These are phyloP conservation scores for Colletotrichum spaethianum DNA, from an alignment of 2,329 filamentous ascomycete species.

Conservation along the genomic window DNA sequence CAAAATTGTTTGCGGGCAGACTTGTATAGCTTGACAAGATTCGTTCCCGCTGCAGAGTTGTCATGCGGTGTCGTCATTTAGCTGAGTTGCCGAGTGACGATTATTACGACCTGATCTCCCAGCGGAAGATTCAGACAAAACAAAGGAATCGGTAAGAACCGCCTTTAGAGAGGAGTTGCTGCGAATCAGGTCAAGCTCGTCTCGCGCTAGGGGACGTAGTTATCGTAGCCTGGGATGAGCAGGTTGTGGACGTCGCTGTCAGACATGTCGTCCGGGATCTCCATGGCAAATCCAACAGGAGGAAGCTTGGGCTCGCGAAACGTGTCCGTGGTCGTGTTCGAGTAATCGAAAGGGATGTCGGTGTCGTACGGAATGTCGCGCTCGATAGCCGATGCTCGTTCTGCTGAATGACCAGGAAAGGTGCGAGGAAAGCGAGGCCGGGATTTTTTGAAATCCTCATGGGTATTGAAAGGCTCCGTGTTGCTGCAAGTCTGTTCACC, in stretches of 20 bases:
- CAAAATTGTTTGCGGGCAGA: constrained; percentile 30
- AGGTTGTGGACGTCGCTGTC: constrained; percentile 34
- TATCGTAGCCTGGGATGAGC: constrained; percentile 36
- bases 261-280: constrained; percentile 37
- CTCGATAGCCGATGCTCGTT: not conserved
- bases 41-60: constrained; percentile 7
- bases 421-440: not conserved
- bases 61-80: not conserved
- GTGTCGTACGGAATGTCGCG: not conserved
- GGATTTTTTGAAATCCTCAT: not conserved
- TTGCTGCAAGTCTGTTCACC: not conserved
- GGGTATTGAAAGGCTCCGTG: not conserved
- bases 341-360: not conserved
- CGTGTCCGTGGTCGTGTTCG: not conserved
- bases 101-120: not conserved
- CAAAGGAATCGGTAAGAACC: not conserved
- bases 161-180: not conserved
- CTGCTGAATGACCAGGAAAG: not conserved
- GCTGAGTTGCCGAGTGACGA: not conserved
- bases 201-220: constrained; percentile 29
- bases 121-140: constrained; percentile 22
- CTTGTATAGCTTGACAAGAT: constrained; percentile 36
- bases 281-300: constrained; percentile 29
- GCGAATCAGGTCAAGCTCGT: not conserved
- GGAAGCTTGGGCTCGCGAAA: constrained; percentile 17